A percentile compares a stretch with the other conserved stretches of the same genome.
These are phyloP conservation scores for Tagetes patula DNA, from an alignment of 129 eudicot species.

Conservation along the genomic window DNA sequence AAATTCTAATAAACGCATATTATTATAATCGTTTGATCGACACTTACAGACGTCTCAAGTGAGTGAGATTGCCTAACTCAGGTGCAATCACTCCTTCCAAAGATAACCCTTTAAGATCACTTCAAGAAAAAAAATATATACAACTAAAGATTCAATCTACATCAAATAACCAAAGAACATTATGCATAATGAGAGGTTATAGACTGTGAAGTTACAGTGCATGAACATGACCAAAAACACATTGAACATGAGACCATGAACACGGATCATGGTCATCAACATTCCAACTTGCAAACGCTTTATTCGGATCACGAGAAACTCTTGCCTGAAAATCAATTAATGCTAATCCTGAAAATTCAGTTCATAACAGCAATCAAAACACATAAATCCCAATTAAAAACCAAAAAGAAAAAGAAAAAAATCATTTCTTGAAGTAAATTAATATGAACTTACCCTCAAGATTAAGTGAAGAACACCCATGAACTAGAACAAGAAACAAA, in stretches of 20 bases:
- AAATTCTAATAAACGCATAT: background rate
- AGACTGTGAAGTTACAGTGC: constrained; percentile 54
- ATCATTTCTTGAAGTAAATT: too few relatives aligned
- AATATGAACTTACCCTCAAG: constrained; percentile 52
- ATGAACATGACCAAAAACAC: constrained; percentile 61
- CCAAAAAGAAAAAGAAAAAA: background rate
- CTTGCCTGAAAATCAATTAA: constrained; percentile 55
- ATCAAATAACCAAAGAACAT: too few relatives aligned
- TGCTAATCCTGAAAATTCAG: constrained; percentile 48
- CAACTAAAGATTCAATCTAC: background rate
- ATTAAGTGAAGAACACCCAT: constrained; percentile 52
- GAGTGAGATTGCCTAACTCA: constrained; percentile 66
- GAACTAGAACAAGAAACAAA: constrained; percentile 44
- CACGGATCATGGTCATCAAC: constrained; percentile 55
- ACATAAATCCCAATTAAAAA: background rate
- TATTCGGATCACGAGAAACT: constrained; percentile 57
- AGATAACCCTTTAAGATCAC: constrained; percentile 66
- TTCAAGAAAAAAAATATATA: constrained; percentile 27
- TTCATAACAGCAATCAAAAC: background rate
- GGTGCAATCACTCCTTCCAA: constrained; percentile 72
- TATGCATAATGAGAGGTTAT: background rate
- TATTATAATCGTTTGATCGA: background rate
- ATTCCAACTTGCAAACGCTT: constrained; percentile 64
- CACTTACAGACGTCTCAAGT: constrained; percentile 73
- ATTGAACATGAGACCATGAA: constrained; percentile 71